Base-by-base conservation (phyloP, 2,329 filamentous ascomycete genomes). In the Aschersonia sp. region DNA sequence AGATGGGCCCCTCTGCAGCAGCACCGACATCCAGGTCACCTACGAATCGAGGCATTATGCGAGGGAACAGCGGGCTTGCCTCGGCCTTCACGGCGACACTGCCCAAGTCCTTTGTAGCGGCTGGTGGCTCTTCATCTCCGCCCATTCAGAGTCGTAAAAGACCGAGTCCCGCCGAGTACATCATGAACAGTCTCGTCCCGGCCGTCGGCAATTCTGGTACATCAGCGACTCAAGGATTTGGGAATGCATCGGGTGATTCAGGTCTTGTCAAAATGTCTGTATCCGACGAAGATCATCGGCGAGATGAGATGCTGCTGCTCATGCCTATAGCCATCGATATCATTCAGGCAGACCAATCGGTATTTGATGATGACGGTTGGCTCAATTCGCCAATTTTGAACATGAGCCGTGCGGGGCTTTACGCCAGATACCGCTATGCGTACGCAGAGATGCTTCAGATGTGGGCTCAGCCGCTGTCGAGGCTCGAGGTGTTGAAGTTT, bases 381-480 rank as follows among this genome's bases (percentile, higher is more conserved):
- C 70, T 83, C 56, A 71, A 68, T 28, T 70, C 72, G 3, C 74
- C 80, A 4, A 62, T 84, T 2, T 67, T 84, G 12, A 73, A 80
- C 43, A 65, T 71, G 4, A 67, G 58, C 31, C 70, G 69, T n/a
- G 60, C 65, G 4, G 59, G 66, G 3, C 59, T 73, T 28, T 79
- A 80, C 52, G 69, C 72, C n/a, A 70, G 67, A 55, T 85, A 84
- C 56, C 75, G 81, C 38, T 75, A 77, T 51, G 71, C 74, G 1
- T 85, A 85, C 55, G 79, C 80, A n/a, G 78, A 83, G 60, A 73
- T 84, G 62, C 69, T 85, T 3, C 80, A 80, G 53, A 75, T 78
- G 63, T 84, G 81, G 81, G 68, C 71, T 2, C 73, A 80, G 48
- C 78, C 78, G 0, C 63, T 84, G 4, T 71, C 77, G 32, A 70